Percentiles rank a stretch among this genome's conserved stretches.
Conservation (phyloP, 192 early-diverging fungal genomes). For the Lunasporangiospora selenospora region DNA sequence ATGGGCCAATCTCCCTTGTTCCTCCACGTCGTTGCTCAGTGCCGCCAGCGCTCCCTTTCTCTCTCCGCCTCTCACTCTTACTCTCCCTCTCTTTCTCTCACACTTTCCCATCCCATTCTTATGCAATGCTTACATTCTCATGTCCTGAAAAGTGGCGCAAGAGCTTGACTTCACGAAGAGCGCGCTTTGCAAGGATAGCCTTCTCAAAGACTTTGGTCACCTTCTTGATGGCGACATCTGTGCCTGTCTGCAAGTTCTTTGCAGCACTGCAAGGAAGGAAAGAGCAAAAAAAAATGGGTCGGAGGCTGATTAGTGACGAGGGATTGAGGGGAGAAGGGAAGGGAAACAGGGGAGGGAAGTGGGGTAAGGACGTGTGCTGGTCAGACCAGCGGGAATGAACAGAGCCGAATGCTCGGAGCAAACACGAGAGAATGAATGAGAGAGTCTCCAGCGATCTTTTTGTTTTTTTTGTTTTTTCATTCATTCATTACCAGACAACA, state of each 20-base stretch:
- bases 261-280: conserved; percentile 66
- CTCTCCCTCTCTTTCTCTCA: too few species aligned
- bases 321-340: neutral
- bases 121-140: conserved; percentile 74
- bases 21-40: too few species aligned
- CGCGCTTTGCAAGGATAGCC: conserved; percentile 87
- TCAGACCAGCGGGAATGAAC: neutral
- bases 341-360: neutral
- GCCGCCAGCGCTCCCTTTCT: too few species aligned
- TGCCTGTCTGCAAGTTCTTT: conserved; percentile 68
- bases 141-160: conserved; percentile 93
- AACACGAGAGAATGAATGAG: too few species aligned
- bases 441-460: too few species aligned
- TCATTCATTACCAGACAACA: conserved; percentile 82
- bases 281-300: neutral
- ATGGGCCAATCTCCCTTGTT: too few species aligned
- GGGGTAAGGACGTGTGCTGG: neutral
- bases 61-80: too few species aligned
- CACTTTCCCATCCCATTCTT: too few species aligned
- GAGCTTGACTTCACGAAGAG: conserved; percentile 91
- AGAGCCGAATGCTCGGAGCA: neutral
- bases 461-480: too few species aligned
- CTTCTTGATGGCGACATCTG: conserved; percentile 91
- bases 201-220: conserved; percentile 85
- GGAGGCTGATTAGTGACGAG: neutral